Conservation (phyloP, 2,329 filamentous ascomycete genomes). For the Colletotrichum falcatum region DNA sequence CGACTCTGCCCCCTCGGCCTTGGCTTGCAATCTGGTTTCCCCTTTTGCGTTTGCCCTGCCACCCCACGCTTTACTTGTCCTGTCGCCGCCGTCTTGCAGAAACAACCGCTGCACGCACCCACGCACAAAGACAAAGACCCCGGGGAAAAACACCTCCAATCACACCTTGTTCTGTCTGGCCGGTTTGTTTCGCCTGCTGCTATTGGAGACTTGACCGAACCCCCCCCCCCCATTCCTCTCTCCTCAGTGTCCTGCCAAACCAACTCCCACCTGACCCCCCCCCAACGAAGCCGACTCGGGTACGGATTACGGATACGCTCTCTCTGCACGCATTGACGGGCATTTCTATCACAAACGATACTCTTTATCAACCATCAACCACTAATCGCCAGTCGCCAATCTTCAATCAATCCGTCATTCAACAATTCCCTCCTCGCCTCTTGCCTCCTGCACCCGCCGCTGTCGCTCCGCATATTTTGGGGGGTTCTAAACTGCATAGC, state of each 20-base stretch:
- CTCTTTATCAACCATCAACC: background rate
- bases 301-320: conserved; percentile 9
- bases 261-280: conserved; percentile 18
- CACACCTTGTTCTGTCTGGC: conserved; percentile 26
- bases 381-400: conserved; percentile 2
- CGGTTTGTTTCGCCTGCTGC: background rate
- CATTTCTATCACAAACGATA: conserved; percentile 1
- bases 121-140: conserved; percentile 21
- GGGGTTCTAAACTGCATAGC: too few species aligned
- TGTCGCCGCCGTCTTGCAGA: conserved; percentile 2
- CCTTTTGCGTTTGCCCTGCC: conserved; percentile 9
- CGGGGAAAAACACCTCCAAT: conserved; percentile 39
- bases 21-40: conserved; percentile 1
- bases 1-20: conserved; percentile 10
- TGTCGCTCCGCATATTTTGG: conserved; percentile 10
- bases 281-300: conserved; percentile 18
- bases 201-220: background rate
- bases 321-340: background rate
- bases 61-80: conserved; percentile 16
- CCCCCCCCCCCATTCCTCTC: too few species aligned
- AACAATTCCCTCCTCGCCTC: conserved; percentile 13
- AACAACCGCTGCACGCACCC: conserved; percentile 10
- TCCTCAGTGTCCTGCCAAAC: background rate
- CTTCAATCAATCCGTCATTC: background rate
- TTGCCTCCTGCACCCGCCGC: conserved; percentile 1